Evolutionary conservation across 2,329 filamentous ascomycete species (phyloP).

Genomic region (Plectosphaerella cucumerina): DNA sequence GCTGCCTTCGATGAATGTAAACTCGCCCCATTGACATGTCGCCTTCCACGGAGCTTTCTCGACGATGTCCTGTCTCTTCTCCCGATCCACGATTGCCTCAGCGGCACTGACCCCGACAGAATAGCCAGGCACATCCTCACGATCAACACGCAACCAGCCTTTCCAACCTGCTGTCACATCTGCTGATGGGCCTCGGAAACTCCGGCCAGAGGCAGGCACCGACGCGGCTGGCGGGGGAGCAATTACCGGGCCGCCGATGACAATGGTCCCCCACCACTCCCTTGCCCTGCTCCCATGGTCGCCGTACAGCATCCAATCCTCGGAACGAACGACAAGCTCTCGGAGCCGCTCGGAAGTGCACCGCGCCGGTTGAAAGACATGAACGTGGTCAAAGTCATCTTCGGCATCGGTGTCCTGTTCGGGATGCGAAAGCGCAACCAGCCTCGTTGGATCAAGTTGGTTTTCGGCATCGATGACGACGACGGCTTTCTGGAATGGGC

Average conservation of each 20-base stretch:
- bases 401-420: conserved; percentile 8
- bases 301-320: conserved; percentile 48
- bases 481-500: conserved; percentile 43
- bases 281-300: conserved; percentile 36
- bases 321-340: conserved; percentile 33
- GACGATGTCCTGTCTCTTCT: conserved; percentile 32
- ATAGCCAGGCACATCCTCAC: conserved; percentile 36
- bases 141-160: conserved; percentile 51
- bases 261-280: conserved; percentile 55
- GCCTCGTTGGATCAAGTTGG: conserved; percentile 48
- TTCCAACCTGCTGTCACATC: conserved; percentile 34
- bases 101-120: conserved; percentile 32
- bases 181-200: conserved; percentile 17
- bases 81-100: conserved; percentile 39
- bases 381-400: conserved; percentile 43
- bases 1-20: conserved; percentile 28
- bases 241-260: conserved; percentile 38
- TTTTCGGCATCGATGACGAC: conserved; percentile 51
- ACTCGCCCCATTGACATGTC: conserved; percentile 44
- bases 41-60: conserved; percentile 42
- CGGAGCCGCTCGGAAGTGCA: conserved; percentile 19
- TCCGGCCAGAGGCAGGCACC: conserved; percentile 17
- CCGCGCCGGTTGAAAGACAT: conserved; percentile 32
- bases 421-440: conserved; percentile 24
- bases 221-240: conserved; percentile 11